These are phyloP conservation scores for Quercus gilva DNA, from an alignment of 306 rosid species.

Conservation along the genomic window DNA sequence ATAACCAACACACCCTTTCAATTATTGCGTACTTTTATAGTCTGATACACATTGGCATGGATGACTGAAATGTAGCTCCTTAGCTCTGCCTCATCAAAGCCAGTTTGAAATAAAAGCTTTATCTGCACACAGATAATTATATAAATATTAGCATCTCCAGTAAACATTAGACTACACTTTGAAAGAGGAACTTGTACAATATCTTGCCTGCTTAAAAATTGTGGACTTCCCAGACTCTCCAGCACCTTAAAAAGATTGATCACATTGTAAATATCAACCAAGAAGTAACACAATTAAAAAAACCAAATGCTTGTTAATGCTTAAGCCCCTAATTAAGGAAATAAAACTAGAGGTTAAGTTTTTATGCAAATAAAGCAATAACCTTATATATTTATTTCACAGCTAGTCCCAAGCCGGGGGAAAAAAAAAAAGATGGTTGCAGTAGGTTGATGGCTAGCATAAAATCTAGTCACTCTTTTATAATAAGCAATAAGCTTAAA, in stretches of 20 bases:
- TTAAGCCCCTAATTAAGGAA: background rate
- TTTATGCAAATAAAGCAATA: background rate
- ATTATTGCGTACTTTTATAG: slow-evolving; percentile 99
- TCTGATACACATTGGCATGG: slow-evolving; percentile 99
- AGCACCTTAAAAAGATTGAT: slow-evolving; percentile 49
- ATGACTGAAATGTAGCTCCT: slow-evolving; percentile 86
- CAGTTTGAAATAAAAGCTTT: slow-evolving; percentile 93
- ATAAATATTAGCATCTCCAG: slow-evolving; percentile 7
- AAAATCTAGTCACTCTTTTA: too few species aligned
- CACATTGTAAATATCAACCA: slow-evolving; percentile 16
- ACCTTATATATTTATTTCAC: background rate
- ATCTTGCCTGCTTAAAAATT: slow-evolving; percentile 87
- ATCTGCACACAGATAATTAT: slow-evolving; percentile 50
- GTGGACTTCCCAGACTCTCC: slow-evolving; percentile 99
- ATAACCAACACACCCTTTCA: slow-evolving; percentile 99
- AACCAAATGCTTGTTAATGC: background rate
- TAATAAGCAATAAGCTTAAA: background rate
- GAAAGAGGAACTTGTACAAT: slow-evolving; percentile 9
- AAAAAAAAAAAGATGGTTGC: too few species aligned
- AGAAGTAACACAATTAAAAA: background rate
- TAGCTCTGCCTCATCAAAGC: slow-evolving; percentile 95
- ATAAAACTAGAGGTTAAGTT: background rate
- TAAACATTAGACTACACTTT: slow-evolving; percentile 8
- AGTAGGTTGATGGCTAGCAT: too few species aligned
- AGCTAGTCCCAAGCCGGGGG: too few species aligned